Evolutionary conservation across 1,284 basidiomycete genomes (phyloP).

Genomic region (Trichosporon sp.): DNA sequence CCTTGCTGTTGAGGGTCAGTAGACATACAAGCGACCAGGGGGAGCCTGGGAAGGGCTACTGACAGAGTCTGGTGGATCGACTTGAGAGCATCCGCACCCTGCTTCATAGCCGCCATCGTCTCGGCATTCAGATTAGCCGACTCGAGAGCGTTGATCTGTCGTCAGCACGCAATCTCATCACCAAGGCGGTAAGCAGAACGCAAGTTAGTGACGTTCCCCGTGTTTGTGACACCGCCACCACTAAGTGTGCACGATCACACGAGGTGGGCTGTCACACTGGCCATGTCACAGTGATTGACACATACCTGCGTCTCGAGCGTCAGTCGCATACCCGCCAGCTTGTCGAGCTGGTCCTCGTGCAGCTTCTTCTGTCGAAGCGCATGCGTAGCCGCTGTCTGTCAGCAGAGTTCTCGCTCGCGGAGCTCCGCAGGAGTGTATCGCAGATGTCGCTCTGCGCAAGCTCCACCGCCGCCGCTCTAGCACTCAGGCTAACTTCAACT

Average conservation of each 20-base stretch:
- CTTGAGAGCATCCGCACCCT: conserved; percentile 84
- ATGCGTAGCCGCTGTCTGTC: conserved; percentile 65
- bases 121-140: conserved; percentile 97
- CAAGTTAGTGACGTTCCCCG: background rate
- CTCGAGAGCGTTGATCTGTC: conserved; percentile 82
- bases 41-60: too few relatives aligned
- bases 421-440: background rate
- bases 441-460: background rate
- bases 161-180: background rate
- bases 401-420: background rate
- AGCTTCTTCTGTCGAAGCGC: conserved; percentile 95
- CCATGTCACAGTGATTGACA: background rate
- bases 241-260: background rate
- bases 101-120: conserved; percentile 97
- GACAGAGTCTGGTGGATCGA: conserved; percentile 87
- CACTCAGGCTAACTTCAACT: too few relatives aligned
- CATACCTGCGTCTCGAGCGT: conserved; percentile 85
- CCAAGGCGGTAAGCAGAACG: background rate
- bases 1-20: conserved; percentile 56
- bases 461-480: background rate
- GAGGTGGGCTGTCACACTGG: background rate
- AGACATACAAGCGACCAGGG: too few relatives aligned
- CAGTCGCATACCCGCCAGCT: conserved; percentile 77
- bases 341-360: conserved; percentile 81
- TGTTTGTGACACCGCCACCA: background rate